These are phyloP conservation scores for Eimeria falciformis DNA, from an alignment of 169 alveolate genomes.

Conservation along the genomic window DNA sequence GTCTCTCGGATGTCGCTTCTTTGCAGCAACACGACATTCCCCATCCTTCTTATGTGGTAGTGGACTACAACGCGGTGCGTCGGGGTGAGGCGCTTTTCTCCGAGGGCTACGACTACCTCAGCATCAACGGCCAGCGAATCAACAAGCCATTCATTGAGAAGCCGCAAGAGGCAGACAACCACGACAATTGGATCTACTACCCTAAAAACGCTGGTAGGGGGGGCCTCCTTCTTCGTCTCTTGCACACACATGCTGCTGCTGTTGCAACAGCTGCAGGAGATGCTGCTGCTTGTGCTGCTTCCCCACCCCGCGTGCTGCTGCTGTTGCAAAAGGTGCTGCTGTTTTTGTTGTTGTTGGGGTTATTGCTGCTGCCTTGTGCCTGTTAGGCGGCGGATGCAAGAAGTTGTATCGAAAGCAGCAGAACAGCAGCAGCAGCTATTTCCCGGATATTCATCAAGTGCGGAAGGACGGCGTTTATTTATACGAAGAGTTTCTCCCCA, in stretches of 20 bases:
- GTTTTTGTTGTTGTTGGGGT: background rate
- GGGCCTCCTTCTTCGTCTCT: constrained; percentile 82
- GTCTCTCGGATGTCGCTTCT: background rate
- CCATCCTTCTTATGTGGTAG: constrained; percentile 90
- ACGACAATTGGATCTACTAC: constrained; percentile 97
- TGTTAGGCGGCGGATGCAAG: constrained; percentile 72
- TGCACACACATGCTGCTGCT: background rate
- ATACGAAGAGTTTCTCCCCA: constrained; percentile 95
- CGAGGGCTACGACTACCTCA: constrained; percentile 76
- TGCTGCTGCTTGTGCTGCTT: background rate
- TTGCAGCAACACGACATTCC: constrained; percentile 89
- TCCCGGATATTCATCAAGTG: constrained; percentile 88
- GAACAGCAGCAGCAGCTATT: constrained; percentile 90
- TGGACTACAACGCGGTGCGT: constrained; percentile 89
- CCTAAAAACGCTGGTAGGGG: constrained; percentile 96
- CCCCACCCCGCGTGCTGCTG: background rate
- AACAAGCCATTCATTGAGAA: constrained; percentile 98
- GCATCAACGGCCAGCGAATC: constrained; percentile 47
- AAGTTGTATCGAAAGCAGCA: constrained; percentile 91
- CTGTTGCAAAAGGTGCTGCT: background rate
- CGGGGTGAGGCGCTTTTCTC: constrained; percentile 85
- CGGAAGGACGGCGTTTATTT: constrained; percentile 94
- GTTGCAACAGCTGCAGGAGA: background rate
- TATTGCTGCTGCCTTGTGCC: background rate
- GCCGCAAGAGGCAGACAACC: constrained; percentile 98